Conservation (phyloP, 305 asterid genomes). For the Lippia alba region DNA sequence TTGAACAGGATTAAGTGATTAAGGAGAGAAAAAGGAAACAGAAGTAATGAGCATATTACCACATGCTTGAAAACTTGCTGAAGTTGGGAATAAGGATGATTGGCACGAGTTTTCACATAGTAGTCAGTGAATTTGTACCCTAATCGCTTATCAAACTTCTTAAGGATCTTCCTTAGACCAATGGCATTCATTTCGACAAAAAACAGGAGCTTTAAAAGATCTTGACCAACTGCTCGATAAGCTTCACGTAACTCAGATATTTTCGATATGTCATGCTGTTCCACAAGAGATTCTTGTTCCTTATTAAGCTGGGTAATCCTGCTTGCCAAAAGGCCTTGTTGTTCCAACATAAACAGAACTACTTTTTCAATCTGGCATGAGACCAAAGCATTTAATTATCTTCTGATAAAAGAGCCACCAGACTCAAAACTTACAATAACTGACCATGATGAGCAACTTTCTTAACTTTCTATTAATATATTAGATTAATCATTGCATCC, state of each 20-base stretch:
- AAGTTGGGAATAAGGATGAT: constrained; percentile 98
- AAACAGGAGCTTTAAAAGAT: constrained; percentile 83
- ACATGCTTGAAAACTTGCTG: constrained; percentile 98
- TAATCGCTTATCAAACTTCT: constrained; percentile 93
- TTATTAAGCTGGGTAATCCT: constrained; percentile 77
- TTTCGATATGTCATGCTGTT: constrained; percentile 79
- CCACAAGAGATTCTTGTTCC: constrained; percentile 75
- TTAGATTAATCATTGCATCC: constrained; percentile 1
- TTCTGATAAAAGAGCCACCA: not conserved
- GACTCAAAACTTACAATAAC: constrained; percentile 2
- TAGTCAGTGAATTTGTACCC: constrained; percentile 90
- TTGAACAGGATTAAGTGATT: constrained; percentile 1
- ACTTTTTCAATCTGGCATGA: constrained; percentile 85
- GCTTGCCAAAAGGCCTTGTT: constrained; percentile 85
- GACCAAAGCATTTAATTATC: constrained; percentile 27
- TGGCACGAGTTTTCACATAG: constrained; percentile 94
- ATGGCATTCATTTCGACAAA: constrained; percentile 92
- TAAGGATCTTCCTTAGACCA: constrained; percentile 94
- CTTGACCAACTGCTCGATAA: constrained; percentile 88
- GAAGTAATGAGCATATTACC: constrained; percentile 54
- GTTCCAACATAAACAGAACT: constrained; percentile 94
- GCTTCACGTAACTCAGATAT: constrained; percentile 83
- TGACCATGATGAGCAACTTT: not conserved
- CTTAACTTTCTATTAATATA: not conserved
- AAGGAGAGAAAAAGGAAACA: constrained; percentile 25